phyloP scores from a whole-genome alignment of 2,329 filamentous ascomycete genomes.

The Colletotrichum sp. region DNA sequence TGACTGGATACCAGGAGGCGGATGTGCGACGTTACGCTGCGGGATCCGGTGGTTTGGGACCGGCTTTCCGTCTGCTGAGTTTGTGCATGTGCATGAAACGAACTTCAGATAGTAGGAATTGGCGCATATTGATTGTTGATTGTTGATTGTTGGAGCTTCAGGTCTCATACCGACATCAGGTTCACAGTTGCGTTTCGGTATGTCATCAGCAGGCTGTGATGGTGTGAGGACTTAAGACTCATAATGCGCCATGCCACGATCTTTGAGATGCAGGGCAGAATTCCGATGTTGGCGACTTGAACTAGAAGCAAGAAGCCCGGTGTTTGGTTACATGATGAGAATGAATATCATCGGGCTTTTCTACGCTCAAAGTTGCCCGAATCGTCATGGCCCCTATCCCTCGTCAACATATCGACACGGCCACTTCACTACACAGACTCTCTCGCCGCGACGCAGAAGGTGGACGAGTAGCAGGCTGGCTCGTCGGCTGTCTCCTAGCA shows the following conservation, averaged over 20 bases:
- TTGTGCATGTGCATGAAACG: neutral
- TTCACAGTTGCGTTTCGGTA: neutral
- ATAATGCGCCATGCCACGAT: neutral
- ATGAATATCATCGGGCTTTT: neutral
- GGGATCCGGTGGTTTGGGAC: neutral
- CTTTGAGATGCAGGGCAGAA: fast-evolving
- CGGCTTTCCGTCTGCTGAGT: neutral
- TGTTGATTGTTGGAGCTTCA: neutral
- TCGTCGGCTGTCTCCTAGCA: constrained; percentile 13
- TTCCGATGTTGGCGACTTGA: neutral
- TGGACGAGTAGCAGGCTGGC: constrained; percentile 4
- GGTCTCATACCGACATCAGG: neutral
- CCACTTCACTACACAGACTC: neutral
- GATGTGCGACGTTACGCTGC: neutral
- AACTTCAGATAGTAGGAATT: neutral
- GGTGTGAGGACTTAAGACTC: neutral
- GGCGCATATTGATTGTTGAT: neutral
- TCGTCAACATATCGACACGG: neutral
- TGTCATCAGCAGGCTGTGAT: neutral
- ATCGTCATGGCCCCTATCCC: neutral
- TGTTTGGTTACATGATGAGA: too few species aligned
- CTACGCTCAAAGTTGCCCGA: neutral
- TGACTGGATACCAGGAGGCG: neutral
- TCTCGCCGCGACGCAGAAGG: neutral
- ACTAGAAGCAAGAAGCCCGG: neutral